Percentiles rank a stretch among this genome's conserved stretches.
These are phyloP conservation scores for Wickerhamiella occidentalis DNA, from an alignment of 805 yeast species.

Conservation along the genomic window DNA sequence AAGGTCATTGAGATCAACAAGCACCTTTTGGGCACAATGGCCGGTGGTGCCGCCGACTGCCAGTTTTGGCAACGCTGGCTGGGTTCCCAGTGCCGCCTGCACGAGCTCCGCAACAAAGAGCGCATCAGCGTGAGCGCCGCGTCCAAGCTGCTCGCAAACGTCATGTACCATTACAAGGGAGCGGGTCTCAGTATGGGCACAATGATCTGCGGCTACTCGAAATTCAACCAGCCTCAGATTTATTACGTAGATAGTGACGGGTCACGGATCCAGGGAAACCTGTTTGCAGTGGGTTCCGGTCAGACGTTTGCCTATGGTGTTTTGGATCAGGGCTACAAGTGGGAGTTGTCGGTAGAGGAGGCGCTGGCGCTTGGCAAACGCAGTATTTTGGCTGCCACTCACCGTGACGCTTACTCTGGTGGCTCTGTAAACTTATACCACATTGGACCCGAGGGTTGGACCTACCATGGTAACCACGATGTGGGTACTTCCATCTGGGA, in stretches of 20 bases:
- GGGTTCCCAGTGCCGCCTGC: conserved; percentile 90
- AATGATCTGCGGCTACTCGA: conserved; percentile 94
- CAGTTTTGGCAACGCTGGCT: conserved; percentile 99
- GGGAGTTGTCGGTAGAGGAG: conserved; percentile 89
- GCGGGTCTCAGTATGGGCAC: conserved; percentile 99
- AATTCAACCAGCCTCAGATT: conserved; percentile 89
- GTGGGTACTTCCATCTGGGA: conserved; percentile 89
- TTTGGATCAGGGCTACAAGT: conserved; percentile 76
- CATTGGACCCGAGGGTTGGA: conserved; percentile 90
- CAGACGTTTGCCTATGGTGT: conserved; percentile 99
- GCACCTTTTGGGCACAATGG: conserved; percentile 90
- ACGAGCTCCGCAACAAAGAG: conserved; percentile 88
- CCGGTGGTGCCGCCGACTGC: conserved; percentile 99
- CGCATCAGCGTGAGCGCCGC: conserved; percentile 95
- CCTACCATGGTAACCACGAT: conserved; percentile 87
- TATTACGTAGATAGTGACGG: conserved; percentile 97
- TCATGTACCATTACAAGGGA: conserved; percentile 89
- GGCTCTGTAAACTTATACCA: conserved; percentile 91
- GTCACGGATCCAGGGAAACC: conserved; percentile 83
- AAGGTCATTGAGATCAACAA: conserved; percentile 96
- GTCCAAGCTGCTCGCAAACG: conserved; percentile 78
- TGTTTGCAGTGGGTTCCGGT: conserved; percentile 97
- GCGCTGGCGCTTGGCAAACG: conserved; percentile 91
- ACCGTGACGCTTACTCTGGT: conserved; percentile 97
- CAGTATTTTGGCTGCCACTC: conserved; percentile 93